phyloP scores from a whole-genome alignment of 768 basidiomycete species.

The Chalciporus sphaerocephalus region DNA sequence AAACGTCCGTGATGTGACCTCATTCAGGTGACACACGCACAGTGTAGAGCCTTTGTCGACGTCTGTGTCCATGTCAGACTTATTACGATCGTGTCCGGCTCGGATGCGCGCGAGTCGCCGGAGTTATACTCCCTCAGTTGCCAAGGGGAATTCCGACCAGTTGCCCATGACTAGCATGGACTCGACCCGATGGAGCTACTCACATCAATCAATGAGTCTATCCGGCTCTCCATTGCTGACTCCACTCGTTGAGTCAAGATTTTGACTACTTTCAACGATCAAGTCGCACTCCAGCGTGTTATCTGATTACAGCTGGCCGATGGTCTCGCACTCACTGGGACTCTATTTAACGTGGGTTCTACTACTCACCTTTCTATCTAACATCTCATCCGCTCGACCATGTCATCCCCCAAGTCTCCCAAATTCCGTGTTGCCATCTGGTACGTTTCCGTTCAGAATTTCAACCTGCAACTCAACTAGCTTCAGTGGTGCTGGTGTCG shows the following conservation, averaged over 20 bases:
- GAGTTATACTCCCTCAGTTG: neutral
- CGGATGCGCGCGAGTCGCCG: neutral
- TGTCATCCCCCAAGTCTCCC: no score
- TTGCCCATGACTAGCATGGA: no score
- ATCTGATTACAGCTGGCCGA: neutral
- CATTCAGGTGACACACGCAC: neutral
- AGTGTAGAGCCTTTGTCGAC: no score
- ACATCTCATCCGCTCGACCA: no score
- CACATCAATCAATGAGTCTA: no score
- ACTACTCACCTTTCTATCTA: no score
- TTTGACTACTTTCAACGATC: neutral
- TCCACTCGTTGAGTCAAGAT: no score
- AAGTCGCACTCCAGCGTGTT: neutral
- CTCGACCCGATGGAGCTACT: no score
- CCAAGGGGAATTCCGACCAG: neutral
- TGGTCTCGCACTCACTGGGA: neutral
- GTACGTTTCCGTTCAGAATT: neutral
- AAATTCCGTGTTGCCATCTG: constrained; percentile 13
- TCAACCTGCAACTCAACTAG: neutral
- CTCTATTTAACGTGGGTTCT: no score
- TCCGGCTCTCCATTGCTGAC: no score
- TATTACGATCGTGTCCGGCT: neutral
- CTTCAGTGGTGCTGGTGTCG: constrained; percentile 39
- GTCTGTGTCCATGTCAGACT: no score
- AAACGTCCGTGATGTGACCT: neutral